These are phyloP conservation scores for Exophiala phaeomuriformis DNA, from an alignment of 2,329 filamentous ascomycete species.

Conservation along the genomic window DNA sequence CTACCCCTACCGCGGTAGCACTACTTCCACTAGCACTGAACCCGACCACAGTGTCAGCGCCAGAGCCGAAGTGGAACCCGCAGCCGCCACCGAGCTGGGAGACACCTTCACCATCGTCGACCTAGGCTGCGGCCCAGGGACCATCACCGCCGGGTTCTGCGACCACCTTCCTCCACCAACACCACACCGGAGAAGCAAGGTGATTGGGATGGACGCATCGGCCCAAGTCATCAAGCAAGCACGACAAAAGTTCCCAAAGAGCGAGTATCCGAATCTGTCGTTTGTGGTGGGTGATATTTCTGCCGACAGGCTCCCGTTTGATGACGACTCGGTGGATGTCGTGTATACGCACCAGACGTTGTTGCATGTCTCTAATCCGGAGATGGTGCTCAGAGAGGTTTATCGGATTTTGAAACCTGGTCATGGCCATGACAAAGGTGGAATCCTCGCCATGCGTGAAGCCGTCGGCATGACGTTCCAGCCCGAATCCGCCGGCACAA, in stretches of 20 bases:
- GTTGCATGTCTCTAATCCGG: slow-evolving; percentile 47
- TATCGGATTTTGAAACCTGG: slow-evolving; percentile 43
- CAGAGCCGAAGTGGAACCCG: neutral
- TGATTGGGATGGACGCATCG: slow-evolving; percentile 33
- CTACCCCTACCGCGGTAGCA: slow-evolving; percentile 22
- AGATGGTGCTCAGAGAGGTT: slow-evolving; percentile 47
- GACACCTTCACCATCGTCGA: slow-evolving; percentile 34
- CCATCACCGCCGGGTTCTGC: slow-evolving; percentile 38
- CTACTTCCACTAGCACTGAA: no score
- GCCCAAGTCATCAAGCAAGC: slow-evolving; percentile 30
- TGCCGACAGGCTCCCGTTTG: slow-evolving; percentile 33
- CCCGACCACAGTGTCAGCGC: neutral
- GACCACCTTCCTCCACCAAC: slow-evolving; percentile 28
- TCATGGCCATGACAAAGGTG: slow-evolving; percentile 30
- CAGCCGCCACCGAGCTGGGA: neutral
- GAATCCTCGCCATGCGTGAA: slow-evolving; percentile 45
- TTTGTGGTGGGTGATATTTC: slow-evolving; percentile 36
- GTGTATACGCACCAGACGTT: slow-evolving; percentile 54
- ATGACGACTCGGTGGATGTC: slow-evolving; percentile 49
- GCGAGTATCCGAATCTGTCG: slow-evolving; percentile 30
- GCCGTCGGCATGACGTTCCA: slow-evolving; percentile 28
- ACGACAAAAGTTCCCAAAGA: slow-evolving; percentile 24
- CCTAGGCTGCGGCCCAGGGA: slow-evolving; percentile 39
- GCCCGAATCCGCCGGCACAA: slow-evolving; percentile 23
- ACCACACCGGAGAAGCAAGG: slow-evolving; percentile 25